phyloP scores from a whole-genome alignment of 768 basidiomycete species.

The Sarcodon aspratus region DNA sequence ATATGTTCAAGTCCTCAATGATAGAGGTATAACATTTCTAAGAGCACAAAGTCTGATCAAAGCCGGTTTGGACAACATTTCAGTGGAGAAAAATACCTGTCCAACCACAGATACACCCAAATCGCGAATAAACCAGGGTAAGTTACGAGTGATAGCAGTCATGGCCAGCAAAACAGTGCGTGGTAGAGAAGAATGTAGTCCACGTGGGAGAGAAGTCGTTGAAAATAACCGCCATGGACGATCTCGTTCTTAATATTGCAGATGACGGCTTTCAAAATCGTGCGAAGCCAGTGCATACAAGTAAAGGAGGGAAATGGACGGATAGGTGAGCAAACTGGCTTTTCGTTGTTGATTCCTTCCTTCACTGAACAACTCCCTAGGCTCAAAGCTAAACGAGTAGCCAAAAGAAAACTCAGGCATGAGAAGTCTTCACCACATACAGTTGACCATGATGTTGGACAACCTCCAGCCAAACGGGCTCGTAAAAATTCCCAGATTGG shows the following conservation, averaged over 20 bases:
- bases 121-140: slow-evolving; percentile 81
- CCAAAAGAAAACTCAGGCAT: slow-evolving; percentile 43
- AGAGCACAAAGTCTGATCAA: slow-evolving; percentile 1
- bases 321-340: slow-evolving; percentile 44
- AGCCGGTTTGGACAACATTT: slow-evolving; percentile 1
- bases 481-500: slow-evolving; percentile 13
- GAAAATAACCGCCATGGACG: slow-evolving; percentile 6
- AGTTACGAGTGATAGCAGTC: slow-evolving; percentile 69
- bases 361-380: slow-evolving; percentile 26
- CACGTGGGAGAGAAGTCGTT: too few species aligned
- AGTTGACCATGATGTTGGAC: slow-evolving; percentile 13
- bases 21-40: slow-evolving; percentile 88
- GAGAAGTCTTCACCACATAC: slow-evolving; percentile 18
- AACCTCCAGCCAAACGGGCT: slow-evolving; percentile 37
- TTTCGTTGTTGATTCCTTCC: slow-evolving; percentile 4
- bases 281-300: slow-evolving; percentile 16
- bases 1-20: slow-evolving; percentile 73
- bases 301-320: slow-evolving; percentile 66
- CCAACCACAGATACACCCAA: slow-evolving; percentile 77
- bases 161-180: slow-evolving; percentile 21
- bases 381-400: slow-evolving; percentile 61
- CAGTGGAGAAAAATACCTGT: slow-evolving; percentile 31
- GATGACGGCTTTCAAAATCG: slow-evolving; percentile 20
- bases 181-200: too few species aligned
- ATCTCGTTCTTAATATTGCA: slow-evolving; percentile 13